Base-by-base conservation (phyloP, 202 grass and related monocot genomes). In the Cymbopogon flexuosus region DNA sequence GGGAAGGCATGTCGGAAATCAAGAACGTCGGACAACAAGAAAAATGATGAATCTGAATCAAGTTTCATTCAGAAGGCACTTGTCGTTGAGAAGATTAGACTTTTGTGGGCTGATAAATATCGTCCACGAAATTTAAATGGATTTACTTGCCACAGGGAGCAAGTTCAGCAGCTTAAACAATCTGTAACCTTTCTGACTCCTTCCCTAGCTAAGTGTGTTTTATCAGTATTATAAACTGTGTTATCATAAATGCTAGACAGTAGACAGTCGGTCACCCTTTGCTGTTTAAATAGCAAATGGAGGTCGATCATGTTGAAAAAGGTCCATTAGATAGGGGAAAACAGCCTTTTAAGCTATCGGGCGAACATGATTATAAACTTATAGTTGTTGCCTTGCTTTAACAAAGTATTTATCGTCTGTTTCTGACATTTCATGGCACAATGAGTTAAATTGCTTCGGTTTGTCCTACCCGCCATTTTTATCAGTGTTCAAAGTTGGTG, bases 91-190 rank as follows among this genome's bases (percentile, higher is more conserved):
- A 83, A 90, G 70, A 81, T 90, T 67, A 93, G 79, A 74, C 71
- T 78, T 83, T 81, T 93, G 46, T 93, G 91, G 91, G 85, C 88
- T 70, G 88, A 93, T 88, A 90, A 93, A 77, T 77, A 93, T 62
- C 30, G 76, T 46, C 91, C 88, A 24, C 66, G 61, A 49, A 88
- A 46, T 65, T 76, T 93, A 47, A 83, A 60, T 78, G 85, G 75
- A 73, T 93, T 90, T 85, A 93, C 74, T 73, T 90, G 83, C 72
- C 88, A 93, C 71, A 90, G 23, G 43, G 82, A 88, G 60, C 82
- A 90, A 86, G 40, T 83, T 65, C 75, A 90, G 15, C 88, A 88
- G 30, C 88, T 90, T 78, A 88, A 88, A 81, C 82, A 93, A 78
- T 80, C 78, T 79, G 91, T 90, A 90, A 77, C 12, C 31, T 46